Percentiles rank a stretch among this genome's conserved stretches.
Conservation (phyloP, 116 monocot species). For the Cymodocea nodosa region DNA sequence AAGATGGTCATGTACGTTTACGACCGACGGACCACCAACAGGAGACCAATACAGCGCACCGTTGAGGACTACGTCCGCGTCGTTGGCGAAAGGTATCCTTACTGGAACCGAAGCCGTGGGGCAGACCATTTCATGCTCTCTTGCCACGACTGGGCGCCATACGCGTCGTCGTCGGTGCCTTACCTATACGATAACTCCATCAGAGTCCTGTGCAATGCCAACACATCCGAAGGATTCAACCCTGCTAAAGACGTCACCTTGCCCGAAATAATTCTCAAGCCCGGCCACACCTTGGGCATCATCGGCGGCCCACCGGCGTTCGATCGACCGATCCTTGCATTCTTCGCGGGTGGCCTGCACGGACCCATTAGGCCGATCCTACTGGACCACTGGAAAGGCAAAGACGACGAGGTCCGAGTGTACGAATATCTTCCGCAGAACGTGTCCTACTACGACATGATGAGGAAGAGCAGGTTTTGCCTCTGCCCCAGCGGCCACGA, state of each 20-base stretch:
- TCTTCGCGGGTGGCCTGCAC: too few species aligned
- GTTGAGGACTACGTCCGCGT: constrained; percentile 47
- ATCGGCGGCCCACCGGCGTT: constrained; percentile 57
- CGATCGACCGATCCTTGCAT: constrained; percentile 44
- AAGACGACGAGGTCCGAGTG: constrained; percentile 46
- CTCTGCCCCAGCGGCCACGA: constrained; percentile 76
- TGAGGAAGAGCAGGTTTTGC: constrained; percentile 66
- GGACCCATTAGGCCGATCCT: constrained; percentile 65
- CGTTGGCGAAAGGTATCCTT: constrained; percentile 28
- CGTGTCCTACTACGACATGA: constrained; percentile 47
- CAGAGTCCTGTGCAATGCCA: constrained; percentile 93
- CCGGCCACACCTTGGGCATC: constrained; percentile 18
- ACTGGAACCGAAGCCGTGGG: too few species aligned
- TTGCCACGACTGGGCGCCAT: too few species aligned
- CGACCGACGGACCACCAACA: constrained; percentile 23
- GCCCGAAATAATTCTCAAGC: constrained; percentile 64
- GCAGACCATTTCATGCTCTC: too few species aligned
- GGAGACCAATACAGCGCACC: constrained; percentile 31
- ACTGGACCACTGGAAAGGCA: constrained; percentile 56
- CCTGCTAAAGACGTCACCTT: constrained; percentile 67
- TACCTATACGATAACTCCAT: too few species aligned
- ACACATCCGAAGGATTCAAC: constrained; percentile 77
- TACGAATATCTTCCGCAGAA: constrained; percentile 55
- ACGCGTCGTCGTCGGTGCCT: too few species aligned
- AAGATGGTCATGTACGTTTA: constrained; percentile 66